Conservation (phyloP, 441 rosid species). For the Hura crepitans region DNA sequence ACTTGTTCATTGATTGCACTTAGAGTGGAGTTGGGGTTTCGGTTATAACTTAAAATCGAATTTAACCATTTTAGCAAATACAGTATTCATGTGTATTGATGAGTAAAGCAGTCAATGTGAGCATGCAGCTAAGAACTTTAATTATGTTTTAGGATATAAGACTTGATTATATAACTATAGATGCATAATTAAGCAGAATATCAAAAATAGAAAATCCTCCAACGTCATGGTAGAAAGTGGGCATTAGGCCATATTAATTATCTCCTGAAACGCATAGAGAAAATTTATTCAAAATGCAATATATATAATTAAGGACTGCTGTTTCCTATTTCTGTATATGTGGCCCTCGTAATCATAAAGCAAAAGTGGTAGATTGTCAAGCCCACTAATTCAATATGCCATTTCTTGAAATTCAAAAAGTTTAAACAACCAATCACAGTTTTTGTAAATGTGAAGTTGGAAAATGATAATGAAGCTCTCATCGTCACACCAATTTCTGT, state of each 20-base stretch:
- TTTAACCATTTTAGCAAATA: too few species aligned
- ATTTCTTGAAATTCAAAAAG: neutral
- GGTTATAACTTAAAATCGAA: too few species aligned
- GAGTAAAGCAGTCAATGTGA: too few species aligned
- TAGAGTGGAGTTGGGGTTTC: too few species aligned
- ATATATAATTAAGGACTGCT: neutral
- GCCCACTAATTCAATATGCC: neutral
- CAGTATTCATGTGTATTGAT: too few species aligned
- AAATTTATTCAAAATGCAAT: neutral
- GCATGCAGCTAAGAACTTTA: too few species aligned
- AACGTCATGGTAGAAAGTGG: neutral
- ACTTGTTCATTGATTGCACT: too few species aligned
- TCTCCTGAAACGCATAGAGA: neutral
- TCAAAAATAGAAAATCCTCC: neutral
- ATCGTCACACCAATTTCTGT: neutral
- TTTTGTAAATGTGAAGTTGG: neutral
- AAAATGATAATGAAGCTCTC: neutral
- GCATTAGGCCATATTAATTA: neutral
- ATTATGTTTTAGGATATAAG: too few species aligned
- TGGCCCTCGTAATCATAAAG: neutral
- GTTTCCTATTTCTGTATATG: neutral
- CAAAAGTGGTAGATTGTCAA: conserved; percentile 12
- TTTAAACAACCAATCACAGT: neutral
- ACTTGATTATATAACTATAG: too few species aligned
- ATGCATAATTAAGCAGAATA: neutral